Evolutionary conservation across 1,139 yeast genomes (phyloP), one percentile per base, ranked within the genome.

Genomic region (Diutina catenulata): DNA sequence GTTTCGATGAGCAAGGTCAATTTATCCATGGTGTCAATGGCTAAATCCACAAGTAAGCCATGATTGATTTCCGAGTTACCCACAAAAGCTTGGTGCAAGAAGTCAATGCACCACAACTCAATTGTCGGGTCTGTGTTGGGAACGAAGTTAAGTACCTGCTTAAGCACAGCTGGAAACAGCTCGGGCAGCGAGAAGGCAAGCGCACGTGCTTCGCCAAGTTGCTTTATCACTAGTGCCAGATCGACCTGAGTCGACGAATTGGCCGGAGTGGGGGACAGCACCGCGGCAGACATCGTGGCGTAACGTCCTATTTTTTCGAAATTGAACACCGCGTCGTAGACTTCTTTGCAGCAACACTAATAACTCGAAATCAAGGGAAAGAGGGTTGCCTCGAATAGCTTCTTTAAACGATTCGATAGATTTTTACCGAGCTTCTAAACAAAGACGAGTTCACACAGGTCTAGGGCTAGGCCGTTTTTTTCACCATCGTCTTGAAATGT

Each of bases 131-230:
- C 60, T 13, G 60, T 59, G 46, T 59, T 53, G 41, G 50, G 48
- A 46, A 56, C 52, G 47, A 74, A 62, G 39, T 68, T 64, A 38
- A 70, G 59, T 28, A 76, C 32, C 31, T 74, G 76, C 36, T 71
- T 62, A 33, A 74, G 55, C 15, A 76, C 77, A 43, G 70, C 74
- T 3, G 78, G 71, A 42, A 72, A 65, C 40, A 67, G 58, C 28
- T 62, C 58, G 1, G 67, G 64, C 43, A 62, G 66, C 22, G 65
- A 52, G 44, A 65, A 57, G 1, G 76, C 77, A 47, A 73, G 56
- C 16, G 56, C 54, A 37, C 67, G 64, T 15, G 81, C 81, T 51
- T 73, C 71, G 36, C 62, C 53, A 38, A 75, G 61, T 43, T 69
- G 75, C n/a, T 31, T 31, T 24, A 31, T 24, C 19, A 31, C 13